phyloP scores from a whole-genome alignment of 2,329 filamentous ascomycete species.

The Fusarium chaquense region DNA sequence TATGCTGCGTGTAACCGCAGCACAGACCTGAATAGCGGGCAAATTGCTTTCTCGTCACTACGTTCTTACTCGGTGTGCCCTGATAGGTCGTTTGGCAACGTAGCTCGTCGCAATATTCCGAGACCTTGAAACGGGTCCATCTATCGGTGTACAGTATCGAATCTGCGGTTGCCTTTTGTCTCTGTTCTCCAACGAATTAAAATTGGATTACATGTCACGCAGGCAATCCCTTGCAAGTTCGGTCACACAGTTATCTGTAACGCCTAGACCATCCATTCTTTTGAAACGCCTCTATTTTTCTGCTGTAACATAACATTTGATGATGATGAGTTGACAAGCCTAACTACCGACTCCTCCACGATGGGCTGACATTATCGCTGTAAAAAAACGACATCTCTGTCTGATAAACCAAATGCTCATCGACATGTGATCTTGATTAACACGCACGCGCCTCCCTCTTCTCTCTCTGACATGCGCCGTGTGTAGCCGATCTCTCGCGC shows the following conservation, averaged over 20 bases:
- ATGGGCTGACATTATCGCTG: conserved; percentile 26
- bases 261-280: conserved; percentile 25
- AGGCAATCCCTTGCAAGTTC: conserved; percentile 1
- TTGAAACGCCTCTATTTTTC: conserved; percentile 35
- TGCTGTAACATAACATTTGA: not conserved
- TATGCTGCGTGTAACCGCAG: conserved; percentile 29
- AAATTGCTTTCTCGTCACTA: not conserved
- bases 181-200: conserved; percentile 5
- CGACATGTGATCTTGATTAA: conserved; percentile 39
- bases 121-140: not conserved
- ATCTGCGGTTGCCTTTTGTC: conserved; percentile 13
- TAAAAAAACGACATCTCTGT: conserved; percentile 28
- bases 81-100: not conserved
- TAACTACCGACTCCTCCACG: conserved; percentile 22
- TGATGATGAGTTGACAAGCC: conserved; percentile 11
- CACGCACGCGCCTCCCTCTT: conserved; percentile 25
- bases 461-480: conserved; percentile 34
- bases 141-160: not conserved
- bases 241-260: conserved; percentile 23
- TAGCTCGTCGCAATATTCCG: conserved; percentile 19
- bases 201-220: conserved; percentile 27
- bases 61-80: not conserved
- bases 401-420: conserved; percentile 18
- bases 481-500: conserved; percentile 40
- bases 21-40: conserved; percentile 30